Base-by-base conservation (phyloP, 2,329 filamentous ascomycete genomes). In the Aureobasidium musti region DNA sequence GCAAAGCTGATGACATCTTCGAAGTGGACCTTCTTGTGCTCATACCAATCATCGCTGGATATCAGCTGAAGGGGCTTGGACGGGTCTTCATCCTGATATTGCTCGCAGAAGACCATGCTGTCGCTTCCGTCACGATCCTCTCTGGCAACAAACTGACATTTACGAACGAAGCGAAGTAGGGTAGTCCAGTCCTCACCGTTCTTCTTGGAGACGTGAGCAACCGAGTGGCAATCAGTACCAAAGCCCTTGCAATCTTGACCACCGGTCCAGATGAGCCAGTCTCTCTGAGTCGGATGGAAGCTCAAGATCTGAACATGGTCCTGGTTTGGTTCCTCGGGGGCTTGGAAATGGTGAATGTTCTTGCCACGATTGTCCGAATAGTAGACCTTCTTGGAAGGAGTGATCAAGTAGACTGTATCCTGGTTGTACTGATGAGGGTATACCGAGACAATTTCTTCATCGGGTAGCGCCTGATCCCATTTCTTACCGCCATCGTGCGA, bases 251-350 rank as follows among this genome's bases (percentile, higher is more conserved):
- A 96, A 69, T 89, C 85, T 70, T 87, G 80, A 11, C 80, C 80
- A 45, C 93, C 94, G 57, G 90, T 87, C 92, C 93, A 98, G 68
- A 99, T 90, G 50, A 98, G 82, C 92, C 92, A 97, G 73, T 97
- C 90, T 75, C 89, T 90, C 73, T 90, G 86, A 71, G 89, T 87
- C 1, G 92, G 90, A 73, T 99, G 95, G 80, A 99, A 99, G 41
- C 83, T 82, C 71, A 91, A 77, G 49, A 92, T 83, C 21, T 86
- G 83, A 5, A 82, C 71, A 6, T 74, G 74, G 7, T 80, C 74
- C 21, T 73, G 77, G 77, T 83, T 84, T n/a, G 84, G 82, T 70
- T 84, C 84, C 49, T 85, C 82, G 1, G 89, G 90, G 2, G 89
- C 87, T 67, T 91, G 78, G 77, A 97, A 96, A 57, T 81, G 83